Evolutionary conservation across 1,284 basidiomycete genomes (phyloP), one percentile per base, ranked within the genome.

Genomic region (Austropuccinia psidii): DNA sequence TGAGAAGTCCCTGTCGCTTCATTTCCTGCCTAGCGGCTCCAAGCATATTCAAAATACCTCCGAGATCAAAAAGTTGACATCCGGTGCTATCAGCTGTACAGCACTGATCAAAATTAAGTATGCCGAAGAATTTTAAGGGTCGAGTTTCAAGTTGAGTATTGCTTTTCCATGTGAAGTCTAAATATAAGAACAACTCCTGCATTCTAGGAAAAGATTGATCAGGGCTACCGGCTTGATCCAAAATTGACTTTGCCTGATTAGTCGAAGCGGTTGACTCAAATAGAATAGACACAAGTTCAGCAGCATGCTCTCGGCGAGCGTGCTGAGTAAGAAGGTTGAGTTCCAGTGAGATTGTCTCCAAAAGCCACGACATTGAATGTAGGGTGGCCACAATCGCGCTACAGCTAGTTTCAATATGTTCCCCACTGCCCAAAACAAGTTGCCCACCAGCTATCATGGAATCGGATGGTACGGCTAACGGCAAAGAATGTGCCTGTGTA

Each of bases 331-430:
- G 85, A 19, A 91, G 86, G 76, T 95, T 94, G 15, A 97, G 83
- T 79, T 98, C 96, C 31, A 98, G 84, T 0, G 94, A 91, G 7
- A 89, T 88, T 29, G 91, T 86, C 75, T 95, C 89, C 73, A 98
- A 86, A 29, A 98, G 86, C 82, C 88, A 90, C 0, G 91, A 89
- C 52, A 91, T 88, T 64, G 91, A 84, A 45, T 89, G 87, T 29
- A 98, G 84, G 84, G 90, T 93, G 0, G 92, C 86, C 45, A 87
- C 86, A 21, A 96, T 82, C 0, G 87, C 85, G 2, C 87, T 83
- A 21, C 90, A 87, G 0, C 89, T 90, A 0, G 92, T 91, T 39
- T 84, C 82, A n/a, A 92, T 84, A 21, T 86, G 84, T 37, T 78
- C 85, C 6, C 90, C 88, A 77, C 93, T 90, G 15, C 83, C 83